A percentile compares a stretch with the other conserved stretches of the same genome.
These are phyloP conservation scores for Aspergillus sclerotiicarbonarius DNA, from an alignment of 495 filamentous ascomycete genomes.

Conservation along the genomic window DNA sequence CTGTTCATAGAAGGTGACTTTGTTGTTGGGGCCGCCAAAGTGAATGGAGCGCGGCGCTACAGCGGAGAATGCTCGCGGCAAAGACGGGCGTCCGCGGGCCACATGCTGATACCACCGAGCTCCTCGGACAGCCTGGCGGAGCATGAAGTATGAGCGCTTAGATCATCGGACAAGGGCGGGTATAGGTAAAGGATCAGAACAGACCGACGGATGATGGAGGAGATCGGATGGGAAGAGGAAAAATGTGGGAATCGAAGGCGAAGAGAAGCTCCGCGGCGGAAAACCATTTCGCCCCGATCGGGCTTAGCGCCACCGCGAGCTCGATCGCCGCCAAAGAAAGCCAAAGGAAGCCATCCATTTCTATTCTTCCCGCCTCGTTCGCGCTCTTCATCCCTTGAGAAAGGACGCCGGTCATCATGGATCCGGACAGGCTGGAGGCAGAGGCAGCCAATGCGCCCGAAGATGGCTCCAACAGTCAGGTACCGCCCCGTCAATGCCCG, in stretches of 20 bases:
- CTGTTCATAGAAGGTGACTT: slow-evolving; percentile 46
- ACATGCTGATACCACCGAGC: slow-evolving; percentile 47
- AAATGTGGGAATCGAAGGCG: not conserved
- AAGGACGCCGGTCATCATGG: slow-evolving; percentile 25
- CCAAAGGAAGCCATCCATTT: no score
- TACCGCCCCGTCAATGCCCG: slow-evolving; percentile 18
- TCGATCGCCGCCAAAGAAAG: slow-evolving; percentile 5
- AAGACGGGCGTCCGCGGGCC: slow-evolving; percentile 31
- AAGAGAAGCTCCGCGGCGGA: slow-evolving; percentile 16
- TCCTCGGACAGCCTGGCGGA: slow-evolving; percentile 47
- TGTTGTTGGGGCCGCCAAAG: slow-evolving; percentile 43
- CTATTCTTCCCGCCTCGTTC: not conserved
- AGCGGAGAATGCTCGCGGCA: slow-evolving; percentile 33
- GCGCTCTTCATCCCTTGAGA: slow-evolving; percentile 22
- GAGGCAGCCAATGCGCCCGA: slow-evolving; percentile 28
- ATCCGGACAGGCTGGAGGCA: slow-evolving; percentile 23
- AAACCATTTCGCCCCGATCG: slow-evolving; percentile 28
- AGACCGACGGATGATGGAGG: not conserved
- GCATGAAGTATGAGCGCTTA: slow-evolving; percentile 40
- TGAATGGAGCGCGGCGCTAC: slow-evolving; percentile 34
- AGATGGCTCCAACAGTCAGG: slow-evolving; percentile 48
- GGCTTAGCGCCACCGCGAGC: slow-evolving; percentile 36
- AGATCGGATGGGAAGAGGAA: not conserved
- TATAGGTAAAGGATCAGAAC: not conserved
- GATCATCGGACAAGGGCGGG: slow-evolving; percentile 26